These are phyloP conservation scores for Helianthus tuberosus DNA, from an alignment of 129 eudicot species.

Conservation along the genomic window DNA sequence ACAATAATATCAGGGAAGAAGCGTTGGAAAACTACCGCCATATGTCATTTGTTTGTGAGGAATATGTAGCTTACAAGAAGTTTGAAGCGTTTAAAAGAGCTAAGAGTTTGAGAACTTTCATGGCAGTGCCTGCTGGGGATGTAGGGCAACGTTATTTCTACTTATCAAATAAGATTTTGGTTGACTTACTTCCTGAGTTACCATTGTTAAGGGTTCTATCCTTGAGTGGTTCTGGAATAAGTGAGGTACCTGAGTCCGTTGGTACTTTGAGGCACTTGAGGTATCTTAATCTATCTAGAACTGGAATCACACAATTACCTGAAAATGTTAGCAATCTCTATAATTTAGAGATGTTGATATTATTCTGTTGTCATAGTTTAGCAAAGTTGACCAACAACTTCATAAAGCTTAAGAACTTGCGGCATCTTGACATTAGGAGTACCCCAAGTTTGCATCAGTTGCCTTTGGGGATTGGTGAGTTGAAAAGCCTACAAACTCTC, in stretches of 20 bases:
- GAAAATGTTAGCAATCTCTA: too few relatives aligned
- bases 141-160: neutral
- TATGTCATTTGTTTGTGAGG: conserved; percentile 37
- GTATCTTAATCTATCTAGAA: conserved; percentile 29
- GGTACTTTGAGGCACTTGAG: conserved; percentile 29
- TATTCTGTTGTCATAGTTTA: too few relatives aligned
- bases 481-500: too few relatives aligned
- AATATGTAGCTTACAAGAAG: conserved; percentile 17
- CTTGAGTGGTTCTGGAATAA: neutral
- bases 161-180: conserved; percentile 21
- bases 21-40: conserved; percentile 33
- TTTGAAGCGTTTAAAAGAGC: conserved; percentile 28
- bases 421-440: too few relatives aligned
- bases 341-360: too few relatives aligned
- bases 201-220: conserved; percentile 22
- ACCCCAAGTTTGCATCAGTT: too few relatives aligned
- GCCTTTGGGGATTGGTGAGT: too few relatives aligned
- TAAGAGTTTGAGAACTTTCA: conserved; percentile 37
- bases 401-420: too few relatives aligned
- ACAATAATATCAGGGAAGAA: conserved; percentile 7
- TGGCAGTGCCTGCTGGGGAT: conserved; percentile 30
- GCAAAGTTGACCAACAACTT: too few relatives aligned
- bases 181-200: conserved; percentile 7
- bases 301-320: conserved; percentile 22
- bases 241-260: conserved; percentile 23